Base-by-base conservation (phyloP, 305 asterid genomes). In the Fraxinus platypoda region DNA sequence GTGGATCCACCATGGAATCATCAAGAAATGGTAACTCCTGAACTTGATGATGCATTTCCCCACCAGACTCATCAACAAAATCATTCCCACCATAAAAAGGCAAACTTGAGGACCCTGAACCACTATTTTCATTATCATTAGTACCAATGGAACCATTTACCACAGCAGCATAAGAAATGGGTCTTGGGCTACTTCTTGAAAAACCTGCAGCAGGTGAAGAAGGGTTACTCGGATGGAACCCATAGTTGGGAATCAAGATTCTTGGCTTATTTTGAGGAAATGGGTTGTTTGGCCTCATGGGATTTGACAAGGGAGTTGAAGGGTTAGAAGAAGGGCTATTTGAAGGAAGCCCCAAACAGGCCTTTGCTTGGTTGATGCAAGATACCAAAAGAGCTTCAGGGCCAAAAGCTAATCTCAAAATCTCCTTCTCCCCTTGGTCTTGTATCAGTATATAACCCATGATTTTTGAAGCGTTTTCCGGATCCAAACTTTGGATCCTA, bases 341-440 rank as follows among this genome's bases (percentile, higher is more conserved):
- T 0, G 90, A 78, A 28, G 89, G 35, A 31, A 92, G 82, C 33
- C 93, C 91, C 66, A 95, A 66, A 59, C 84, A 57, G 11, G 84
- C 74, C 77, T 90, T 94, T 0, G 97, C 99, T 82, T 91, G 90
- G 84, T 88, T 88, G 31, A 95, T 91, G 81, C 84, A 81, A 8
- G 97, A 87, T 1, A 85, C 28, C 13, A 96, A 76, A 23, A 82
- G 83, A 19, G 93, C 77, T 43, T 96, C 98, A 0, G 99, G 94
- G 66, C 94, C 87, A 85, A 92, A 93, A 31, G 99, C 98, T 19
- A 96, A 86, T 73, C 99, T 87, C 79, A 96, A 92, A 91, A 96
- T 93, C 88, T 96, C 99, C 84, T 93, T 91, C 85, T 96, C 97
- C 0, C 97, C 98, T 59, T 90, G 92, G 87, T 93, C 99, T 33